A percentile compares a stretch with the other conserved stretches of the same genome.
Evolutionary conservation across 352 stramenopile species (phyloP).

Genomic region (Globisporangium acanthophoron): DNA sequence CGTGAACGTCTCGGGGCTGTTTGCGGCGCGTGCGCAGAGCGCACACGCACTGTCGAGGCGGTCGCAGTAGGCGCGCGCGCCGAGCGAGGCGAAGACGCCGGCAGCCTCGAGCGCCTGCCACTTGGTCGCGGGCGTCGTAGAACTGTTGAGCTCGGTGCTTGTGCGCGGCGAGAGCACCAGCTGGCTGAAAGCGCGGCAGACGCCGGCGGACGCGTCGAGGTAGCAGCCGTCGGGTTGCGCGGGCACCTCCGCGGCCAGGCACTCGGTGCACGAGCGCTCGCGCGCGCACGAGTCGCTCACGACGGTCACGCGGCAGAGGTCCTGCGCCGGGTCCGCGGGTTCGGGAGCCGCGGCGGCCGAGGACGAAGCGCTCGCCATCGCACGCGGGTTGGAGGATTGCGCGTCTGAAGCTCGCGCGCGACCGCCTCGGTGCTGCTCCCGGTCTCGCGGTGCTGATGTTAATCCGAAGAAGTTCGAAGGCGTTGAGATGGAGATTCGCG

Average conservation of each 20-base stretch:
- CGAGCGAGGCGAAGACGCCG: constrained; percentile 33
- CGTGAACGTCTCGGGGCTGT: constrained; percentile 1
- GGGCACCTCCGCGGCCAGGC: constrained; percentile 26
- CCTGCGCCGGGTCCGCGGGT: neutral
- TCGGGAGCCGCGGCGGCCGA: too few species aligned
- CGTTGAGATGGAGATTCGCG: too few species aligned
- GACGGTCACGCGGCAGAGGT: constrained; percentile 7
- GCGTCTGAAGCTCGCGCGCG: too few species aligned
- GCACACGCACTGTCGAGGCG: constrained; percentile 7
- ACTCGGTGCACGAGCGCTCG: constrained; percentile 54
- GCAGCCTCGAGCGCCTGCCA: constrained; percentile 39
- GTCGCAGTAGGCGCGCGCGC: constrained; percentile 8
- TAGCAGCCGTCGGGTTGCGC: constrained; percentile 8
- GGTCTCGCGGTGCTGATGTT: too few species aligned
- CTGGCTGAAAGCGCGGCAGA: constrained; percentile 3
- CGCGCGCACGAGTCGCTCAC: constrained; percentile 27
- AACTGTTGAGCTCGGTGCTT: neutral
- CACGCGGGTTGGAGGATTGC: too few species aligned
- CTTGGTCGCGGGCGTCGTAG: constrained; percentile 4
- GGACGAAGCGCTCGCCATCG: too few species aligned
- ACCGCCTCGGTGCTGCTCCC: neutral
- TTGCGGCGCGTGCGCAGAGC: constrained; percentile 5
- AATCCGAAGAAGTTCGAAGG: too few species aligned
- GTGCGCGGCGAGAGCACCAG: neutral
- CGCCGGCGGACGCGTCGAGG: constrained; percentile 21